A percentile compares a stretch with the other conserved stretches of the same genome.
These are phyloP conservation scores for Rossbeevera mucosa DNA, from an alignment of 768 basidiomycete species.

Conservation along the genomic window DNA sequence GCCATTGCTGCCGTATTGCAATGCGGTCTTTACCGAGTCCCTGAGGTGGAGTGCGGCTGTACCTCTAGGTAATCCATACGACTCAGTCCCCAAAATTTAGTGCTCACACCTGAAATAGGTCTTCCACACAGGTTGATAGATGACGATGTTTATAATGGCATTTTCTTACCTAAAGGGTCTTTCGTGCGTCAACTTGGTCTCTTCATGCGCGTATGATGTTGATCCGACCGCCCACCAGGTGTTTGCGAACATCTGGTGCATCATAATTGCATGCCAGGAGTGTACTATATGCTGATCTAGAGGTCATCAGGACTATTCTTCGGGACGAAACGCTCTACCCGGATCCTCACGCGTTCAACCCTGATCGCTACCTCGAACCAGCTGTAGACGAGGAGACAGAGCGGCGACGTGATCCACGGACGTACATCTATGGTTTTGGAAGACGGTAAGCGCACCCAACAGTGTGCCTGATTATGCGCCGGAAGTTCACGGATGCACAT, in stretches of 20 bases:
- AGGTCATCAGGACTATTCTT: slow-evolving; percentile 38
- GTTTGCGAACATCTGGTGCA: slow-evolving; percentile 60
- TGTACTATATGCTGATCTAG: not conserved
- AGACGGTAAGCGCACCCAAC: slow-evolving; percentile 30
- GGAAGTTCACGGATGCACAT: not conserved
- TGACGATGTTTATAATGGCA: slow-evolving; percentile 58
- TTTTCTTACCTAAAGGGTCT: slow-evolving; percentile 60
- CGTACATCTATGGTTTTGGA: slow-evolving; percentile 47
- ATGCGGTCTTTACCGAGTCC: slow-evolving; percentile 52
- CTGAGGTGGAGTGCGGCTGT: slow-evolving; percentile 55
- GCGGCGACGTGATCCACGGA: slow-evolving; percentile 40
- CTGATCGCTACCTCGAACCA: slow-evolving; percentile 45
- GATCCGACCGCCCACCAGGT: slow-evolving; percentile 27
- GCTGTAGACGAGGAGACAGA: slow-evolving; percentile 18
- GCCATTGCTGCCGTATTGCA: slow-evolving; percentile 50
- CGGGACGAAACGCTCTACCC: slow-evolving; percentile 49
- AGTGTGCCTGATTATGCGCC: not conserved
- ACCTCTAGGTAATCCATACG: slow-evolving; percentile 44
- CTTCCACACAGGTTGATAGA: slow-evolving; percentile 63
- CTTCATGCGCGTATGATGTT: not conserved
- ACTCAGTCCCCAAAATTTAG: not conserved
- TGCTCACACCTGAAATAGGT: slow-evolving; percentile 31
- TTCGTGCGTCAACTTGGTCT: slow-evolving; percentile 34
- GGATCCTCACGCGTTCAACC: slow-evolving; percentile 47
- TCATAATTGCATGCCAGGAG: not conserved